A percentile compares a stretch with the other conserved stretches of the same genome.
Conservation (phyloP, 2,329 filamentous ascomycete species). For the Colletotrichum sp. region DNA sequence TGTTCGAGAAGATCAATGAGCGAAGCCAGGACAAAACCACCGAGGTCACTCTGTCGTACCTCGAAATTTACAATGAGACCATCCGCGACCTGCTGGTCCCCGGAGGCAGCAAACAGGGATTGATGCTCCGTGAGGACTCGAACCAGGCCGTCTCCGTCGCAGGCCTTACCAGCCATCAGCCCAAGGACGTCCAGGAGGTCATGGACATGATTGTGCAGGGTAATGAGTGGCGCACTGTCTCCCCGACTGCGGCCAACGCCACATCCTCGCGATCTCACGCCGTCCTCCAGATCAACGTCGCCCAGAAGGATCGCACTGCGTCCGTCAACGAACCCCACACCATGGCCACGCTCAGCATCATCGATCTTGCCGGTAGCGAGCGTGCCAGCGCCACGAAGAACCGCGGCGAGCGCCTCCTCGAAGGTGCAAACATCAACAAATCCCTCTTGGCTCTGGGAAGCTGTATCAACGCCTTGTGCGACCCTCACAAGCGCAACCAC, state of each 20-base stretch:
- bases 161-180: constrained; percentile 89
- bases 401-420: constrained; percentile 84
- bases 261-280: constrained; percentile 97
- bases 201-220: constrained; percentile 99
- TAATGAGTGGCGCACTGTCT: constrained; percentile 94
- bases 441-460: constrained; percentile 92
- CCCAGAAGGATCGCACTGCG: constrained; percentile 92
- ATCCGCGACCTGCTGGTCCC: constrained; percentile 94
- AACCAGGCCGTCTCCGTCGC: constrained; percentile 92
- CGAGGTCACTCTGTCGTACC: constrained; percentile 90
- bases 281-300: constrained; percentile 95
- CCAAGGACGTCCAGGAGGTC: constrained; percentile 90
- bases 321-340: constrained; percentile 93
- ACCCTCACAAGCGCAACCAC: constrained; percentile 88
- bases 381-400: constrained; percentile 97
- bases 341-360: constrained; percentile 97
- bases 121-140: constrained; percentile 94
- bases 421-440: constrained; percentile 99
- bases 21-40: constrained; percentile 84
- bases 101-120: constrained; percentile 77
- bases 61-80: constrained; percentile 99
- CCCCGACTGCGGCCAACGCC: constrained; percentile 94
- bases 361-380: constrained; percentile 95
- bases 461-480: constrained; percentile 98
- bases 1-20: constrained; percentile 96